Evolutionary conservation across 202 grass and related monocot species (phyloP).

Genomic region (Setaria italica): DNA sequence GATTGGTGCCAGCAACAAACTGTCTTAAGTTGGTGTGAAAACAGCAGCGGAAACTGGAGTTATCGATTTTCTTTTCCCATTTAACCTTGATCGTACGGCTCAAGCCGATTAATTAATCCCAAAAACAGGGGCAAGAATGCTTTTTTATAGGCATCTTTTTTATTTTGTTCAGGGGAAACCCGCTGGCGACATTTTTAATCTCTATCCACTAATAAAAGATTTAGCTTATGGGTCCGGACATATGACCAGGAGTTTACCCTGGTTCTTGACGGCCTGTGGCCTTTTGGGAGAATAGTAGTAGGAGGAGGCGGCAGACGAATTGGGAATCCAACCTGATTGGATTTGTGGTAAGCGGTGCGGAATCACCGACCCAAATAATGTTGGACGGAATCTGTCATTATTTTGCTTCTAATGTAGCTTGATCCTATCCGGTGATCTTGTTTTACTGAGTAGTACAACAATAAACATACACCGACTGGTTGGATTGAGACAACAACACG

Average conservation of each 20-base stretch:
- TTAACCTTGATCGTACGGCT: conserved; percentile 21
- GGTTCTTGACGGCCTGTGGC: conserved; percentile 19
- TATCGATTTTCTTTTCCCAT: conserved; percentile 8
- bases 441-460: too few species aligned
- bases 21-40: conserved; percentile 1
- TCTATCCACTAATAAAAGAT: conserved; percentile 23
- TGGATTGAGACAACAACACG: too few species aligned
- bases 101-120: background rate
- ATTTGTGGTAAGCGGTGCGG: conserved; percentile 16
- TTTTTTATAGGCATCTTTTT: background rate
- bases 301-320: background rate
- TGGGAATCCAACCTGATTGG: conserved; percentile 15
- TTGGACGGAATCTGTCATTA: conserved; percentile 1
- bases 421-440: conserved; percentile 18
- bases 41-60: background rate
- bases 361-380: background rate
- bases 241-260: background rate
- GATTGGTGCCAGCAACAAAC: background rate
- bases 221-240: background rate
- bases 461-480: too few species aligned
- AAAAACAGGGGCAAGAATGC: background rate
- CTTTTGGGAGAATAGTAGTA: background rate
- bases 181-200: background rate
- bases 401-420: conserved; percentile 21
- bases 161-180: background rate